Base-by-base conservation (phyloP, 805 yeast species). In the Teunomyces pallodes region DNA sequence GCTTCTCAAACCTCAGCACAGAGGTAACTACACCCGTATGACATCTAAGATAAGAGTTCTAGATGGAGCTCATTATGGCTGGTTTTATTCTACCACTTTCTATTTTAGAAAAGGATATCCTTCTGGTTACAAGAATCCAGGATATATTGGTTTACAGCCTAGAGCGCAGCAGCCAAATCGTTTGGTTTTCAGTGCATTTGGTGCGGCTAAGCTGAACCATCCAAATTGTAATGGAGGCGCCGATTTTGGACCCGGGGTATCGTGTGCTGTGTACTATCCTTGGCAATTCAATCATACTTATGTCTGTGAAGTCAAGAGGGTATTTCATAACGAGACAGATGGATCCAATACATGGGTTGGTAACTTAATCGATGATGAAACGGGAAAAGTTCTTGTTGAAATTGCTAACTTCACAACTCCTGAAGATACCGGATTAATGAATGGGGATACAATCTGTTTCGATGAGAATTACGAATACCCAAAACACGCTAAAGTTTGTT, bases 211-310 rank as follows among this genome's bases (percentile, higher is more conserved):
- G 7, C 14, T 45, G 12, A n/a, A 39, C 28, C 38, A 44, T 16
- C 43, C 47, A 13, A 43, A 50, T 14, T 50, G 53, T 36, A 3
- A 5, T 4, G 8, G 6, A 10, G 53, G 50, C 16, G 53, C 53
- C n/a, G 53, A 46, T 20, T 43, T 41, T 16, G 43, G 44, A 2
- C 12, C 43, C 4, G 50, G 50, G 13, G 46, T 43, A 1, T 44
- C 50, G 10, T 50, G 50, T 33, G 36, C 42, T 4, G 20, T 42
- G 13, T 8, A 33, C 10, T 42, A n/a, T 8, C 42, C 49, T 6
- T 46, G 49, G 46, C n/a, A 46, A 24, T 42, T 26, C 27, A 35
- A 35, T 16, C 36, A 42, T 8, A 46, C 30, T 16, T 46, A 46
- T 24, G 35, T 39, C 35, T 10, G 17, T 13, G 49, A 46, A 20